These are phyloP conservation scores for Phialophora chinensis DNA, from an alignment of 2,329 filamentous ascomycete species.

Conservation along the genomic window DNA sequence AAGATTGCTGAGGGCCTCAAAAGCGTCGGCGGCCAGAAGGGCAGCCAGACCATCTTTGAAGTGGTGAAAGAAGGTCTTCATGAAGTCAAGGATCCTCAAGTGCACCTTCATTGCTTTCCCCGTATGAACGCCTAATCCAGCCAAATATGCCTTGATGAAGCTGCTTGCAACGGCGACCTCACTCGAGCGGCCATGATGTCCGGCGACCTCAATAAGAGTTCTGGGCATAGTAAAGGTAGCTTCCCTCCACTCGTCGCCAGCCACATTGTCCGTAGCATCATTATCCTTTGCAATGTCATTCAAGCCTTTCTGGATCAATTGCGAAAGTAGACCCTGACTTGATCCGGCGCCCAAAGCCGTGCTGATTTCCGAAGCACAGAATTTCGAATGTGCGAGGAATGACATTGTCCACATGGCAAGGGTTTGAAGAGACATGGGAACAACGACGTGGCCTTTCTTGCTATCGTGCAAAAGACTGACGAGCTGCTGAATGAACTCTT, in stretches of 20 bases:
- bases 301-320: constrained; percentile 88
- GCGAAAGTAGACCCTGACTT: constrained; percentile 93
- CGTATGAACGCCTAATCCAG: constrained; percentile 84
- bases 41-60: constrained; percentile 83
- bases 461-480: constrained; percentile 89
- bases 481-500: constrained; percentile 90
- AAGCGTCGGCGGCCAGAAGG: constrained; percentile 79
- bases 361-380: constrained; percentile 79
- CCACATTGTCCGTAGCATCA: constrained; percentile 64
- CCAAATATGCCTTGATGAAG: constrained; percentile 85
- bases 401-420: constrained; percentile 82
- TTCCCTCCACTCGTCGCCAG: constrained; percentile 86
- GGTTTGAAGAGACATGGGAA: constrained; percentile 80
- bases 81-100: constrained; percentile 80
- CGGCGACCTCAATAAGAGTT: constrained; percentile 59
- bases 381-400: constrained; percentile 79
- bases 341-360: constrained; percentile 93
- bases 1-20: constrained; percentile 88
- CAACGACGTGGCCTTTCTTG: constrained; percentile 67
- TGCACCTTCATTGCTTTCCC: constrained; percentile 81
- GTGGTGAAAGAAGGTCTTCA: constrained; percentile 86
- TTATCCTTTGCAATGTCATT: constrained; percentile 73
- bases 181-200: constrained; percentile 63
- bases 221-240: constrained; percentile 86
- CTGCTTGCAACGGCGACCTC: constrained; percentile 80